phyloP scores from a whole-genome alignment of 179 eudicot genomes.

The Silene coronaria region DNA sequence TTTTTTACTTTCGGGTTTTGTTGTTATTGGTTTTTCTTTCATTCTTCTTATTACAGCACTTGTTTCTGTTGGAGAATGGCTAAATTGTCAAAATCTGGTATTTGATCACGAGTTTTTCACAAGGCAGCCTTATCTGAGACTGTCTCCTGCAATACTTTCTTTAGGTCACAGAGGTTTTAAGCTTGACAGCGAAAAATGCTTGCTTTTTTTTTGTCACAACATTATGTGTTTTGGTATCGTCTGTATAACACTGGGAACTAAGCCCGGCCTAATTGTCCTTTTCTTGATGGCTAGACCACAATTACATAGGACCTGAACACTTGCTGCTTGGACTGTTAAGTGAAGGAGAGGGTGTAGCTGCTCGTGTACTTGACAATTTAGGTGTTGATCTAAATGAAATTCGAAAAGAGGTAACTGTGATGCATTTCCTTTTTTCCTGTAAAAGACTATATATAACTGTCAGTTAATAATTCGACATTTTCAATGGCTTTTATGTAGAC shows the following conservation, averaged over 20 bases:
- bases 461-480: neutral
- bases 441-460: neutral
- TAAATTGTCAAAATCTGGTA: neutral
- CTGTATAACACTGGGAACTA: too few relatives aligned
- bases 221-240: too few relatives aligned
- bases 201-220: too few relatives aligned
- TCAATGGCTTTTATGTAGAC: slow-evolving; percentile 37
- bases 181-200: too few relatives aligned
- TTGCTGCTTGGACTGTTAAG: slow-evolving; percentile 76
- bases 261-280: neutral
- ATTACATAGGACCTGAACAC: slow-evolving; percentile 82
- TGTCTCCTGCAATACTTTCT: too few relatives aligned
- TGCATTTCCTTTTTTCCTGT: neutral
- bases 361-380: slow-evolving; percentile 75
- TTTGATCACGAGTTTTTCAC: neutral
- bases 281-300: slow-evolving; percentile 47
- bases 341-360: slow-evolving; percentile 94
- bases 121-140: too few relatives aligned
- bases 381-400: slow-evolving; percentile 76
- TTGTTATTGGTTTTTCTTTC: too few relatives aligned
- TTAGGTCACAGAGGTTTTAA: too few relatives aligned
- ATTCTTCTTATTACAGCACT: neutral
- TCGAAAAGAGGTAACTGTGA: slow-evolving; percentile 50
- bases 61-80: neutral
- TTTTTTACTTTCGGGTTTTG: neutral